Conservation (phyloP, 352 stramenopile species). For the Pythium apleroticum region DNA sequence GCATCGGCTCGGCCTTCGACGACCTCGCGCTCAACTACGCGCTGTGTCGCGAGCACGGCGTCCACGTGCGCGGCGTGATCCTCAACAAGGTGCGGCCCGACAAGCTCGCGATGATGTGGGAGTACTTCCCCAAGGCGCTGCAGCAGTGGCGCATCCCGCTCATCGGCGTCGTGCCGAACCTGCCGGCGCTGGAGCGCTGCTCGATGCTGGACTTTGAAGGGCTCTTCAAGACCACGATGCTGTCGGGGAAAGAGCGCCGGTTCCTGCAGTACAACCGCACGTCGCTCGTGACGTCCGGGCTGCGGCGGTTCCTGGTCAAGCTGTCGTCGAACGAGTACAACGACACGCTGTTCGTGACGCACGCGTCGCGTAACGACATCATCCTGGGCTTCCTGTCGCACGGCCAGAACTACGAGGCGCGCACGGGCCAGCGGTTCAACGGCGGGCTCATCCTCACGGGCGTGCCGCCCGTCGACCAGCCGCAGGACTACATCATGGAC, state of each 20-base stretch:
- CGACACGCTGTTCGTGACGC: conserved; percentile 87
- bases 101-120: conserved; percentile 81
- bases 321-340: conserved; percentile 71
- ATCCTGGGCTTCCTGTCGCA: conserved; percentile 88
- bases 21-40: conserved; percentile 93
- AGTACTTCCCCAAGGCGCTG: conserved; percentile 89
- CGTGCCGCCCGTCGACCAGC: conserved; percentile 67
- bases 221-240: conserved; percentile 74
- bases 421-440: conserved; percentile 63
- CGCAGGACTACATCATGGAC: conserved; percentile 77
- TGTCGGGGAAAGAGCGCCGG: conserved; percentile 47
- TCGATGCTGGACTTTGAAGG: conserved; percentile 91
- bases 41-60: conserved; percentile 92
- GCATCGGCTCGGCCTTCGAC: conserved; percentile 92
- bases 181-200: conserved; percentile 67
- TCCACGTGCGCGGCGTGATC: conserved; percentile 93
- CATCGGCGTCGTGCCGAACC: conserved; percentile 84
- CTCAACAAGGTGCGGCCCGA: conserved; percentile 94
- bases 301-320: conserved; percentile 83
- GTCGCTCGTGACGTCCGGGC: conserved; percentile 84
- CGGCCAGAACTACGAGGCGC: conserved; percentile 70
- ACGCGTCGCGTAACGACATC: conserved; percentile 89
- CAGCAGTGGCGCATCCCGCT: conserved; percentile 74
- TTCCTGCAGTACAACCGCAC: conserved; percentile 81
- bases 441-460: conserved; percentile 90